Conservation (phyloP, 2,329 filamentous ascomycete species). For the Exophiala sideris region DNA sequence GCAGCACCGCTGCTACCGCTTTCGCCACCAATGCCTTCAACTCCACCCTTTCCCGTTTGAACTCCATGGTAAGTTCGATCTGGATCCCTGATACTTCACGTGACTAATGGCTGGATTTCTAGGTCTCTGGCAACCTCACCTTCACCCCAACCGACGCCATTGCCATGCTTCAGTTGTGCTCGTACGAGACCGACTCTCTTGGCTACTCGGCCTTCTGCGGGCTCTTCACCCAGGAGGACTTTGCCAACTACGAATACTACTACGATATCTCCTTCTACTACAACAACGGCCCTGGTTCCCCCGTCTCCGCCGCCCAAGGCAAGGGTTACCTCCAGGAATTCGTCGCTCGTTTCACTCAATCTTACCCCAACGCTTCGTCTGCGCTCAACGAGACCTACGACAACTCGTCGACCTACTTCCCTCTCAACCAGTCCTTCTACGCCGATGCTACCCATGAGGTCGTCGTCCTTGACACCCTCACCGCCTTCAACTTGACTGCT, state of each 20-base stretch:
- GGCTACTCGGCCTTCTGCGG: conserved; percentile 73
- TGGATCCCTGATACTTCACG: conserved; percentile 35
- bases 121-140: conserved; percentile 38
- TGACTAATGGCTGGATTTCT: conserved; percentile 45
- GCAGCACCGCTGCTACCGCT: neutral
- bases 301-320: conserved; percentile 67
- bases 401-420: conserved; percentile 63
- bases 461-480: neutral
- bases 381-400: conserved; percentile 47
- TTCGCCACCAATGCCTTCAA: conserved; percentile 38
- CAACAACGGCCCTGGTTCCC: conserved; percentile 53
- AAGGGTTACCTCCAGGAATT: conserved; percentile 68
- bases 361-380: conserved; percentile 27
- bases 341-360: conserved; percentile 57
- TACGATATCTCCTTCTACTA: conserved; percentile 66
- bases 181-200: conserved; percentile 71
- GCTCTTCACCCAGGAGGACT: conserved; percentile 55
- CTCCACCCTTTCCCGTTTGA: conserved; percentile 54
- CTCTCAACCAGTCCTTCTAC: conserved; percentile 70
- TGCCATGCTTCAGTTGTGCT: conserved; percentile 67
- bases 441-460: neutral
- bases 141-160: conserved; percentile 64
- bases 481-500: neutral
- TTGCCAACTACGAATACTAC: conserved; percentile 49
- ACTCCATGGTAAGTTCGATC: conserved; percentile 62